Evolutionary conservation across 202 grass and related monocot genomes (phyloP), one percentile per base, ranked within the genome.

Genomic region (Schoenoplectus triqueter): DNA sequence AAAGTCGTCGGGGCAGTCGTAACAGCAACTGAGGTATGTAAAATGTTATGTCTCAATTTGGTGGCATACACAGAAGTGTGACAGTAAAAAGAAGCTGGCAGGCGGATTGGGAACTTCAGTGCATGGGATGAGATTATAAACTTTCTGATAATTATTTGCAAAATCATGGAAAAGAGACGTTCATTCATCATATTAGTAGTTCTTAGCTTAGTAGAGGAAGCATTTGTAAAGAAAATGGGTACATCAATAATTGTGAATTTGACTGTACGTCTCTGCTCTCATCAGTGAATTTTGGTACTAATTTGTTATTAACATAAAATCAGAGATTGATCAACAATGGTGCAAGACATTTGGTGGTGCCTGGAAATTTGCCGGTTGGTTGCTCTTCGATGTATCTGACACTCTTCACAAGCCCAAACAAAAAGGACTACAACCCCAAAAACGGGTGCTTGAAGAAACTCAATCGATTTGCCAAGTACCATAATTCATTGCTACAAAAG

Each of bases 371-470:
- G 67, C 94, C 94, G 2, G 88, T 94, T 1, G 94, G 94, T 40
- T 97, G 94, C 88, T 97, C 91, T 56, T 86, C 92, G 57, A 89
- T 85, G 81, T 97, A 94, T 86, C 87, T 97, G 66, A 92, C 92
- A 10, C n/a, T 94, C 21, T 93, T 91, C 78, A 61, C 85, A 9
- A 88, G 90, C 90, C 49, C 55, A 48, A 91, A 86, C 82, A 84
- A 82, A 65, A 84, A 66, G 64, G 92, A 91, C 84, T 97, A 97
- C 84, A 88, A 89, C 85, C 8, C 80, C 52, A 55, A 75, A 59
- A 73, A 51, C 0, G 88, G 94, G 50, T 97, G 94, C 87, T 85
- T 97, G 51, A 94, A 82, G 68, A 91, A 88, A 56, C 90, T 90
- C 87, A 94, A 97, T 77, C 85, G 85, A 7, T 94, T 94, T 83